phyloP scores from a whole-genome alignment of 257 asterid genomes.

The Haberlea rhodopensis region DNA sequence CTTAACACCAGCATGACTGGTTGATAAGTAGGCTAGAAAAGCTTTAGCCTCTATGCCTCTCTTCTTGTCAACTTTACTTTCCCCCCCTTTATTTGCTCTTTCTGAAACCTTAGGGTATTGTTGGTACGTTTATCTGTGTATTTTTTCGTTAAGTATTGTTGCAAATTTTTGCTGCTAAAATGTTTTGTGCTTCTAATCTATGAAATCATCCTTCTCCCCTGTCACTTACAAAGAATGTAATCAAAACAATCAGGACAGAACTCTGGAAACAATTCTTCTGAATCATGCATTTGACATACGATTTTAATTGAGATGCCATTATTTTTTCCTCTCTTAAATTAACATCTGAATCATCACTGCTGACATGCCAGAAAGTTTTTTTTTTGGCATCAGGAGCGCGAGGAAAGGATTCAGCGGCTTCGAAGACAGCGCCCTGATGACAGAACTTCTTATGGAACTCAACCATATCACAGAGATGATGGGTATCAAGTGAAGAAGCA shows the following conservation, averaged over 20 bases:
- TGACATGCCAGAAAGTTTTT: slow-evolving; percentile 5
- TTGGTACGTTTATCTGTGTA: too few species aligned
- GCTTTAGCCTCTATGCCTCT: background rate
- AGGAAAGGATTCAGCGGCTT: slow-evolving; percentile 69
- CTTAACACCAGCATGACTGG: background rate
- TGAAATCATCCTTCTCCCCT: background rate
- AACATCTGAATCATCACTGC: slow-evolving; percentile 14
- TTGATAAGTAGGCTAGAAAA: slow-evolving; percentile 2
- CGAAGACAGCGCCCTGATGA: slow-evolving; percentile 69
- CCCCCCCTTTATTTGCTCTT: slow-evolving; percentile 7
- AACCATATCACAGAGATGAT: slow-evolving; percentile 47
- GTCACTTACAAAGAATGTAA: background rate
- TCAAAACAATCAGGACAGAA: too few species aligned
- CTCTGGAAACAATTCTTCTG: slow-evolving; percentile 16
- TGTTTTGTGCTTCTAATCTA: background rate
- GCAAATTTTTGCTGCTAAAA: too few species aligned
- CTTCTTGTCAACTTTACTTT: too few species aligned
- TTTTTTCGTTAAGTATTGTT: too few species aligned
- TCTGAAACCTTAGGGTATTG: too few species aligned
- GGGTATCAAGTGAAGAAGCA: slow-evolving; percentile 59
- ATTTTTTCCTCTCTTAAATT: slow-evolving; percentile 14
- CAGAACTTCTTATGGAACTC: slow-evolving; percentile 53
- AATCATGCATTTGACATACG: background rate
- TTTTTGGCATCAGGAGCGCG: slow-evolving; percentile 64
- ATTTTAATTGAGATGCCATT: slow-evolving; percentile 2